Evolutionary conservation across 2,329 filamentous ascomycete species (phyloP).

Genomic region (Neurospora crassa): DNA sequence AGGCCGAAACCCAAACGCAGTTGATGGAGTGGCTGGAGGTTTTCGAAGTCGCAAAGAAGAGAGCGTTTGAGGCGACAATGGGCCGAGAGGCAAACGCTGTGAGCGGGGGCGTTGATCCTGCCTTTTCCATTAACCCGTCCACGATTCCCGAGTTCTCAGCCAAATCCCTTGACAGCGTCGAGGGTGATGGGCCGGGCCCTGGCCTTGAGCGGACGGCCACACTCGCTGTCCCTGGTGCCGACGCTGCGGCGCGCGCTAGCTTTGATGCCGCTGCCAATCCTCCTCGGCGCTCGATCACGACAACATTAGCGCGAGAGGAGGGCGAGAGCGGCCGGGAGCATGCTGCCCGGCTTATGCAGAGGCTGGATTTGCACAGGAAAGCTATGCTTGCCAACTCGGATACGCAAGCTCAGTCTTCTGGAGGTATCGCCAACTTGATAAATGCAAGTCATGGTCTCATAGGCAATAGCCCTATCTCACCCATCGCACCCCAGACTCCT

Average conservation of each 20-base stretch:
- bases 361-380: conserved; percentile 81
- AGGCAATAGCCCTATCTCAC: conserved; percentile 20
- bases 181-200: conserved; percentile 22
- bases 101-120: conserved; percentile 52
- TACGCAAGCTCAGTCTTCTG: conserved; percentile 25
- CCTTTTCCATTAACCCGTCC: conserved; percentile 86
- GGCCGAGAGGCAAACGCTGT: conserved; percentile 37
- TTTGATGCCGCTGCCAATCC: conserved; percentile 51
- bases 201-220: conserved; percentile 52
- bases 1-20: conserved; percentile 85
- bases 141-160: conserved; percentile 85
- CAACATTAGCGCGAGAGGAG: conserved; percentile 47
- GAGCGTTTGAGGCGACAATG: conserved; percentile 69
- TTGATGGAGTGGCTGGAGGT: conserved; percentile 92
- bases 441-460: conserved; percentile 74
- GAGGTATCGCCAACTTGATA: conserved; percentile 76
- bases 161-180: conserved; percentile 43
- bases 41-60: conserved; percentile 90
- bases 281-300: conserved; percentile 48
- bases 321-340: conserved; percentile 71
- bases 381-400: conserved; percentile 43
- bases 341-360: conserved; percentile 82
- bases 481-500: conserved; percentile 15
- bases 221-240: conserved; percentile 55
- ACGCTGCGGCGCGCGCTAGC: conserved; percentile 53